Evolutionary conservation across 2,329 filamentous ascomycete species (phyloP), one percentile per base, ranked within the genome.

Genomic region (Penicillium brevicompactum): DNA sequence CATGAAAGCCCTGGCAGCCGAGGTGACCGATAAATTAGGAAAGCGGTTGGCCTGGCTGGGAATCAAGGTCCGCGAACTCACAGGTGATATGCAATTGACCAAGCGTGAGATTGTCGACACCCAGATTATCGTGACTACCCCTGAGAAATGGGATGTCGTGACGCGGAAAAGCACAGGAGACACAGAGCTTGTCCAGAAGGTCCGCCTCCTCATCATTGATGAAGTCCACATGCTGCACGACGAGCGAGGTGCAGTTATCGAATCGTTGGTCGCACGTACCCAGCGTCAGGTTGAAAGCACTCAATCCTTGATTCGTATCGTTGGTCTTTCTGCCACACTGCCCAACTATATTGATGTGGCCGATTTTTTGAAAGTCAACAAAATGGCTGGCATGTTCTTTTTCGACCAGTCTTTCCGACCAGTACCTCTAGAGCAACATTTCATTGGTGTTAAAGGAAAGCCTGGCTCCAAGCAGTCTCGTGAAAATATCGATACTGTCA

Each of bases 151-250:
- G 95, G 94, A 99, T 72, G 94, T 99, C 1, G 91, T 99, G 5
- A 99, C 94, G 3, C 84, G 94, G 58, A 99, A 97, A 75, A 95
- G 93, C 53, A 97, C 92, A 1, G 94, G 95, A 14, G 94, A 99
- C 70, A 97, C 94, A 0, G 94, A 97, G 70, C 84, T 99, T 3
- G 95, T 99, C 13, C 94, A 99, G 67, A 99, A 99, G 72, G 94
- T 99, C 22, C 87, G 93, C 10, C 81, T 99, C 2, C 83, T 99
- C 57, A 97, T 99, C 67, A 97, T 99, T 59, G 94, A 99, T 73
- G 94, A 99, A 77, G 94, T 99, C 1, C 94, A 99, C 70, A 99
- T 99, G 95, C 87, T 99, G 66, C 95, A 99, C 68, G 94, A 99
- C 71, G 94, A 97, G 74, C 87, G 94, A 71, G 94, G 94, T 68